Base-by-base conservation (phyloP, 768 basidiomycete species). In the Dendrothele bispora region DNA sequence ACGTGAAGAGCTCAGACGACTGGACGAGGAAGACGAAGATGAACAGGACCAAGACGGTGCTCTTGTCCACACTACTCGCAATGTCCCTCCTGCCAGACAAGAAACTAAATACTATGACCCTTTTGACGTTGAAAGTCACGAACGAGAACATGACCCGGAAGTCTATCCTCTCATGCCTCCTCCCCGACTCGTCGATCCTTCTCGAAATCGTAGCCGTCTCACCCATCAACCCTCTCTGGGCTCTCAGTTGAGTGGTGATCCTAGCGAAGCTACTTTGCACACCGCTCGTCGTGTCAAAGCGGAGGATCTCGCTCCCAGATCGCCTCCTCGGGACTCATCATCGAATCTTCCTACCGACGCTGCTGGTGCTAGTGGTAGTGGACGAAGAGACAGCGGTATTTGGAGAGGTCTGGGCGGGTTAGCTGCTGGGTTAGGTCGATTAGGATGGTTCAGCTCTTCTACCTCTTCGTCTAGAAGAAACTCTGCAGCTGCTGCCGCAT, bases 401-500 rank as follows among this genome's bases (percentile, higher is more conserved):
- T 54, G 69, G 45, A 60, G 58, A 22, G 65, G 68, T 34, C 64
- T 83, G 2, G 78, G 82, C 1, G 74, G 75, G 0, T 61, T 83
- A 3, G 73, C 75, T 3, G 71, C 68, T 45, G n/a, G n/a, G n/a
- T 54, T 84, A 15, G 67, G 72, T 12, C 71, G 83, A 28, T 51
- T 73, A 50, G 84, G 81, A 53, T 86, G 85, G 84, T 83, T 88
- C 61, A 75, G 67, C 52, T 72, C 58, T 48, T 49, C 50, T 17
- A 20, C 61, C 52, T 61, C 67, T 0, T 59, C 62, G 8, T 65
- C 41, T 18, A 29, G 50, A 34, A 32, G 49, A 26, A 34, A 43
- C 25, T 52, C 54, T 12, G 27, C 27, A n/a, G 17, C 54, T n/a
- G 60, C 64, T 3, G 22, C 47, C n/a, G 54, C 51, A 7, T 64